Base-by-base conservation (phyloP, 441 rosid species). In the Erysimum pusillum region DNA sequence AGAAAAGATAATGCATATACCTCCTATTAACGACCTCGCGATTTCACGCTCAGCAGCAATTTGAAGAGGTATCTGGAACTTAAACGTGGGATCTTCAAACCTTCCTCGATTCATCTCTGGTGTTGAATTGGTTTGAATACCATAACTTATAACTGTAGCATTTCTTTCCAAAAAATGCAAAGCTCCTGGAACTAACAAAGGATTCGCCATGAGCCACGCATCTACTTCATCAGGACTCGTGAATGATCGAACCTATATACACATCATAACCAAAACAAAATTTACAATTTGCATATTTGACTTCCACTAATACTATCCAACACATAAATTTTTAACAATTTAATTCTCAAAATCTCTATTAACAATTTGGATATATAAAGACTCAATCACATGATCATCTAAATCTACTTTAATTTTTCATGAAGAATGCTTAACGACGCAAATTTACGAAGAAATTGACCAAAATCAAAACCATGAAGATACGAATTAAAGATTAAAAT, bases 11-110 rank as follows among this genome's bases (percentile, higher is more conserved):
- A 53, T 20, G 52, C 17, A 1, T 13, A 51, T 80, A 96, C 99
- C 97, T 86, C 90, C 87, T 13, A 88, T 77, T 4, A 96, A 62
- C 13, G 91, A 88, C 78, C 98, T 89, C 1, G 97, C 97, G 53
- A 96, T 90, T 82, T 91, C 99, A 69, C 97, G 98, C 78, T 96
- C 98, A 5, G 96, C 96, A 0, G 98, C 97, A 65, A 96, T 74
- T 85, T 96, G 98, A 77, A 96, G 96, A 17, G 99, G 98, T 63
- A 93, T 83, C 76, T 85, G 94, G 71, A 89, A 93, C 85, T 91
- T 93, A 80, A 96, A 82, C 10, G 97, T 88, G 9, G 97, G 93
- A 85, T 96, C 98, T 89, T 93, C 97, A 68, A n/a, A 74, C 1
- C 64, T 54, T 49, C 98, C 98, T 28, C 98, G 81, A 39, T 41